Percentiles rank a stretch among this genome's conserved stretches.
Evolutionary conservation across 306 rosid genomes (phyloP).

Genomic region (Chamaecrista fasciculata): DNA sequence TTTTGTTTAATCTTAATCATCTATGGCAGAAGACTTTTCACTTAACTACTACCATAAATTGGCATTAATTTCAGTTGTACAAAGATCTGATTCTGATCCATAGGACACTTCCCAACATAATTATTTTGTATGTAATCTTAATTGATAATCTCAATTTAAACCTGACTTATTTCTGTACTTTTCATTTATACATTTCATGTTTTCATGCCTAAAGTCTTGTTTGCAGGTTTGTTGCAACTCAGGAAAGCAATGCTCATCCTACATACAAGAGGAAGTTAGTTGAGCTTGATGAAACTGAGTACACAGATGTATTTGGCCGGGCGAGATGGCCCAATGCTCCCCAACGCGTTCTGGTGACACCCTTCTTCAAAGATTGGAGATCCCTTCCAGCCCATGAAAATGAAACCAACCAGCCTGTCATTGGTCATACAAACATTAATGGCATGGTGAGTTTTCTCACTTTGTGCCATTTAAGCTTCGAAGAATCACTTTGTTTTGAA

Average conservation of each 20-base stretch:
- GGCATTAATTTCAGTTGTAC: slow-evolving; percentile 1
- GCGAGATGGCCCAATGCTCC: slow-evolving; percentile 86
- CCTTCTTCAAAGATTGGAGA: slow-evolving; percentile 67
- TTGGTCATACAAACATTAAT: slow-evolving; percentile 62
- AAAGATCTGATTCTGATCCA: not conserved
- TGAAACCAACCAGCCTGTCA: slow-evolving; percentile 63
- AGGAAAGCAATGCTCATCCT: slow-evolving; percentile 85
- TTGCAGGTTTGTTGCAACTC: slow-evolving; percentile 78
- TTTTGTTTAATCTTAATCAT: not conserved
- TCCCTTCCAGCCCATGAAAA: slow-evolving; percentile 59
- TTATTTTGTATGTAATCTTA: not conserved
- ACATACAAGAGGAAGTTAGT: slow-evolving; percentile 69
- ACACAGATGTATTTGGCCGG: slow-evolving; percentile 71
- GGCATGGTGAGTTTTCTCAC: slow-evolving; percentile 56
- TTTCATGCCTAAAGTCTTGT: not conserved
- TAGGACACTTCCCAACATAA: not conserved
- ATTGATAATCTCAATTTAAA: not conserved
- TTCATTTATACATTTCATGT: not conserved
- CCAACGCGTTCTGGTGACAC: slow-evolving; percentile 69
- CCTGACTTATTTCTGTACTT: not conserved
- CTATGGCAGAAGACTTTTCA: not conserved
- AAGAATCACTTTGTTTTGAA: too few relatives aligned
- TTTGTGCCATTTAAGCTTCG: too few relatives aligned
- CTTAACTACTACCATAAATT: not conserved
- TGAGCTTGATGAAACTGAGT: slow-evolving; percentile 61